A percentile compares a stretch with the other conserved stretches of the same genome.
Conservation (phyloP, 1,284 basidiomycete species). For the Omphalotus olearius region DNA sequence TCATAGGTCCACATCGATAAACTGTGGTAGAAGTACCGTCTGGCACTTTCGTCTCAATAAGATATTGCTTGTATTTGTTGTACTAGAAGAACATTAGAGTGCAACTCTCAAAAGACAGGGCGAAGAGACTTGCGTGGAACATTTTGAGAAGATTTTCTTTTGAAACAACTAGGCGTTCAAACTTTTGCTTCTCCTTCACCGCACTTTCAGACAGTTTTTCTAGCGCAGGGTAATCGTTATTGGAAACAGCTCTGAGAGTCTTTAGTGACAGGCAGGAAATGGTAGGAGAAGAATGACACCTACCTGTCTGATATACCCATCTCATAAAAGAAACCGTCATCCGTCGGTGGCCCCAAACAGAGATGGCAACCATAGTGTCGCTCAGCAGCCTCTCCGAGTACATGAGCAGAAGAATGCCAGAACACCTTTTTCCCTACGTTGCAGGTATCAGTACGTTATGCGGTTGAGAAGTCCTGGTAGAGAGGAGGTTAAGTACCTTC, state of each 20-base stretch:
- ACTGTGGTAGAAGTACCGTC: slow-evolving; percentile 98
- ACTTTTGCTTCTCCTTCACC: slow-evolving; percentile 96
- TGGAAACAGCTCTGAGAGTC: slow-evolving; percentile 59
- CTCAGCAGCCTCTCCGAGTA: slow-evolving; percentile 97
- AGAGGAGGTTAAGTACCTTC: slow-evolving; percentile 58
- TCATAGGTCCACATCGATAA: slow-evolving; percentile 98
- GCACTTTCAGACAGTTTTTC: slow-evolving; percentile 88
- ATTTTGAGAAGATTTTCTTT: slow-evolving; percentile 96
- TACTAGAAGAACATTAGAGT: slow-evolving; percentile 54
- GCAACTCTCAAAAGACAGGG: background rate
- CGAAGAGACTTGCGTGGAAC: slow-evolving; percentile 66
- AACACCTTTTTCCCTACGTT: slow-evolving; percentile 86
- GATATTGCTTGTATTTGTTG: slow-evolving; percentile 98
- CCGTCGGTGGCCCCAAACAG: slow-evolving; percentile 95
- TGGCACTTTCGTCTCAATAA: slow-evolving; percentile 94
- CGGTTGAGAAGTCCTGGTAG: slow-evolving; percentile 3
- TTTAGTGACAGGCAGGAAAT: background rate
- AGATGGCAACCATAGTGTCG: slow-evolving; percentile 97
- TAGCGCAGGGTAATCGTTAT: slow-evolving; percentile 83
- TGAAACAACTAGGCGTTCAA: slow-evolving; percentile 89
- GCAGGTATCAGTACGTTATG: background rate
- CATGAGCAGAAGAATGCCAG: slow-evolving; percentile 99
- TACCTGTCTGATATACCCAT: slow-evolving; percentile 82
- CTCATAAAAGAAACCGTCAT: slow-evolving; percentile 99
- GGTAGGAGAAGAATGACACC: slow-evolving; percentile 15